These are phyloP conservation scores for Eucalyptus regnans DNA, from an alignment of 345 rosid species.

Conservation along the genomic window DNA sequence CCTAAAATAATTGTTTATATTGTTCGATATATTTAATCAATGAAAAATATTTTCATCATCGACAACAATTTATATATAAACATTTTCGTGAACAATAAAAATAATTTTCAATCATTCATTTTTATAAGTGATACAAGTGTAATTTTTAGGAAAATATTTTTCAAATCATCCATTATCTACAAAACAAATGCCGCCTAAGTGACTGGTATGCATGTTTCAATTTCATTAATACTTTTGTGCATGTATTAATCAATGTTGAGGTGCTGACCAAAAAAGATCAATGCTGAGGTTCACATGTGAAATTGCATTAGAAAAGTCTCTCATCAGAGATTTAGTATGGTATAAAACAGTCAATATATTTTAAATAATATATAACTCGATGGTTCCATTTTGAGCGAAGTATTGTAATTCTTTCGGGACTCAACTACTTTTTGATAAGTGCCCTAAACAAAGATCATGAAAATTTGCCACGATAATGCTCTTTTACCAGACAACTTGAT, in stretches of 20 bases:
- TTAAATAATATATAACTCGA: background rate
- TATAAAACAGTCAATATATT: fast-evolving
- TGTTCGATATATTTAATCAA: too few relatives aligned
- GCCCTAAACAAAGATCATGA: background rate
- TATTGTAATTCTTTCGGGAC: background rate
- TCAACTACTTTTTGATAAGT: background rate
- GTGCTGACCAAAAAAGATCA: background rate
- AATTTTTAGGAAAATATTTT: too few relatives aligned
- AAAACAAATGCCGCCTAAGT: fast-evolving
- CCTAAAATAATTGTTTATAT: too few relatives aligned
- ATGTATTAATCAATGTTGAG: background rate
- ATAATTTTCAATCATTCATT: too few relatives aligned
- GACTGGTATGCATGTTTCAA: background rate
- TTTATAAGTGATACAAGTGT: too few relatives aligned
- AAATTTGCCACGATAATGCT: background rate
- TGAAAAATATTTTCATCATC: too few relatives aligned
- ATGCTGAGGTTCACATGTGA: background rate
- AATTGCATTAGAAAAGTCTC: background rate
- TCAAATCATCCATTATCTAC: fast-evolving
- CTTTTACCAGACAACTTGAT: background rate
- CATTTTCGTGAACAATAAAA: fast-evolving
- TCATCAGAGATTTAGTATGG: background rate
- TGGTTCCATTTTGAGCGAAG: background rate
- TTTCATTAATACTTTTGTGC: background rate
- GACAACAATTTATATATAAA: too few relatives aligned